Percentiles rank a stretch among this genome's conserved stretches.
phyloP scores from a whole-genome alignment of 2,329 filamentous ascomycete species.

The Ceratocystiopsis brevicomis region DNA sequence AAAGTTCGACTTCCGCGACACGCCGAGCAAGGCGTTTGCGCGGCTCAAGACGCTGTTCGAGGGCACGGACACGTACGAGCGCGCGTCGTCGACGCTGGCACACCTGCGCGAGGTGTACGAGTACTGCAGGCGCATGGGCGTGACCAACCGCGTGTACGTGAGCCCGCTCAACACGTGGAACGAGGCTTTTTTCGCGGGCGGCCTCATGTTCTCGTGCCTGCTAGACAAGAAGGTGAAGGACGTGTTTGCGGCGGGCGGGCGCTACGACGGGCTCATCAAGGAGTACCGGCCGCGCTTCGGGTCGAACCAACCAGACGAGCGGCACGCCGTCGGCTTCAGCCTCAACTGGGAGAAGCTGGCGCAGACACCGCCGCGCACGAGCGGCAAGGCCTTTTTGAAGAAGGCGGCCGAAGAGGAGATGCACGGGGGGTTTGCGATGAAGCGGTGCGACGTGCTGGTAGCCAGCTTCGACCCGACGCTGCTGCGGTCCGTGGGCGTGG shows the following conservation, averaged over 20 bases:
- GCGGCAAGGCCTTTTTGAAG: constrained; percentile 40
- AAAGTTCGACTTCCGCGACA: constrained; percentile 71
- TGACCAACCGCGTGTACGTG: constrained; percentile 64
- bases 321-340: constrained; percentile 82
- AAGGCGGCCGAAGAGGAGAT: constrained; percentile 43
- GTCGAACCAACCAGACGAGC: constrained; percentile 36
- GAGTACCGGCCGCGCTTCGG: constrained; percentile 58
- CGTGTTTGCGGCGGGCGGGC: constrained; percentile 81
- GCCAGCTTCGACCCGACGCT: constrained; percentile 68
- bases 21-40: constrained; percentile 36
- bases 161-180: constrained; percentile 76
- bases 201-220: constrained; percentile 76
- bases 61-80: constrained; percentile 49
- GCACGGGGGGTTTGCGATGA: constrained; percentile 38
- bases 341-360: constrained; percentile 72
- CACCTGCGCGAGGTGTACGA: constrained; percentile 63
- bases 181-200: constrained; percentile 74
- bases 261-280: constrained; percentile 78
- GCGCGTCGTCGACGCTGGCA: constrained; percentile 55
- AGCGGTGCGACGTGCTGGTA: constrained; percentile 72
- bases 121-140: constrained; percentile 56
- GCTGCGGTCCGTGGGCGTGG: constrained; percentile 56
- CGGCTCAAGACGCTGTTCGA: constrained; percentile 41
- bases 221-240: constrained; percentile 69
- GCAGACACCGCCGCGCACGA: constrained; percentile 34